A percentile compares a stretch with the other conserved stretches of the same genome.
Evolutionary conservation across 2,329 filamentous ascomycete species (phyloP).

Genomic region (Fusarium tanahbumbuense): DNA sequence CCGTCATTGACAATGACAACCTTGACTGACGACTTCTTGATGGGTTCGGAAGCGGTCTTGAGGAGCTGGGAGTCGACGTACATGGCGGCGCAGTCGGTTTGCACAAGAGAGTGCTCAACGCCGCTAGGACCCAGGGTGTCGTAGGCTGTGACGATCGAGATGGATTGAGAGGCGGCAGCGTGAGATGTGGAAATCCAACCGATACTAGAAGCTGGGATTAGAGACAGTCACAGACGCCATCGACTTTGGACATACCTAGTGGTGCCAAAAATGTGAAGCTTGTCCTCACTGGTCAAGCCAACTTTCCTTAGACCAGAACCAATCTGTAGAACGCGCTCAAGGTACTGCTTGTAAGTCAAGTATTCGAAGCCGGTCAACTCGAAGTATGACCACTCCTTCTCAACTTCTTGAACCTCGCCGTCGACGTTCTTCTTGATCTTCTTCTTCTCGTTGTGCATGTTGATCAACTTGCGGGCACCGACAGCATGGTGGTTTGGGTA

Average conservation of each 20-base stretch:
- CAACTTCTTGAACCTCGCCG: slow-evolving; percentile 80
- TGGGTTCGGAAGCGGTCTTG: slow-evolving; percentile 66
- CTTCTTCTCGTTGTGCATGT: slow-evolving; percentile 85
- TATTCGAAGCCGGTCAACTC: slow-evolving; percentile 84
- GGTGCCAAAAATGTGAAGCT: slow-evolving; percentile 84
- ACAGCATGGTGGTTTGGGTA: slow-evolving; percentile 73
- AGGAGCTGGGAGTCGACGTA: slow-evolving; percentile 87
- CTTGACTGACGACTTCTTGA: slow-evolving; percentile 68
- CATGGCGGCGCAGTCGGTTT: slow-evolving; percentile 84
- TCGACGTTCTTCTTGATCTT: slow-evolving; percentile 91
- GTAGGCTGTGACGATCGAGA: slow-evolving; percentile 94
- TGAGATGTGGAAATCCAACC: slow-evolving; percentile 89
- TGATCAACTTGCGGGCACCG: slow-evolving; percentile 78
- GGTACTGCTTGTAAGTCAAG: slow-evolving; percentile 83
- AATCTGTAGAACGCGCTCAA: slow-evolving; percentile 74
- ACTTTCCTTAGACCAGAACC: slow-evolving; percentile 80
- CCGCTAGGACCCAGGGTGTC: slow-evolving; percentile 89
- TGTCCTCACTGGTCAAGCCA: slow-evolving; percentile 74
- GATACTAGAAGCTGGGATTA: slow-evolving; percentile 59
- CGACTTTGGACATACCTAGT: slow-evolving; percentile 69
- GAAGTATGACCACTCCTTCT: slow-evolving; percentile 93
- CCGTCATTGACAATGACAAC: slow-evolving; percentile 73
- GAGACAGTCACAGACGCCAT: not conserved
- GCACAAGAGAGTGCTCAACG: slow-evolving; percentile 84
- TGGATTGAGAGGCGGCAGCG: slow-evolving; percentile 81